Conservation (phyloP, 139 green algal genomes). For the Nannochloris sp. region DNA sequence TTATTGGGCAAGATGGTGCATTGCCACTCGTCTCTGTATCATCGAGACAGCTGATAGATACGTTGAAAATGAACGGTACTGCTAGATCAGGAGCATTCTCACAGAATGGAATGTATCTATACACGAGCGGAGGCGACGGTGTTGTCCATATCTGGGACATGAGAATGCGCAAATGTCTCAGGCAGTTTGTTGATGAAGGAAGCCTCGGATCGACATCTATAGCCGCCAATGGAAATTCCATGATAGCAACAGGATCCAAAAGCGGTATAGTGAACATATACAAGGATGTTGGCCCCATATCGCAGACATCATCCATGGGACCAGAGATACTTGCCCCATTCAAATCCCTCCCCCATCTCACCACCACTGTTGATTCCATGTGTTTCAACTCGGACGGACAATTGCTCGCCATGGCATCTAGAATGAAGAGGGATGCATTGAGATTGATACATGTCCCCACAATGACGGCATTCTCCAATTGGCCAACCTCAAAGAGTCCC, state of each 20-base stretch:
- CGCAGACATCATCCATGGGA: conserved; percentile 1
- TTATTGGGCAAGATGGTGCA: conserved; percentile 66
- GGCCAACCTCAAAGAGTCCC: conserved; percentile 73
- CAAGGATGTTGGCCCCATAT: not conserved
- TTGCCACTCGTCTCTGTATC: conserved; percentile 66
- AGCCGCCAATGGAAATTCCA: conserved; percentile 36
- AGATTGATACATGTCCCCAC: conserved; percentile 78
- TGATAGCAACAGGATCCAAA: conserved; percentile 56
- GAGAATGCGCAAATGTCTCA: conserved; percentile 68
- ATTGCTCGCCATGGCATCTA: conserved; percentile 70
- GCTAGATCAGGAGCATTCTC: conserved; percentile 58
- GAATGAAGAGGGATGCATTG: conserved; percentile 77
- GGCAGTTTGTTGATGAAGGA: conserved; percentile 61
- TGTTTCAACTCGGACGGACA: conserved; percentile 71
- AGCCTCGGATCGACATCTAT: conserved; percentile 46
- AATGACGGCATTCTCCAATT: conserved; percentile 85
- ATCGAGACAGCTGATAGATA: conserved; percentile 54
- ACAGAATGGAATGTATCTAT: conserved; percentile 50
- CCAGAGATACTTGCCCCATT: conserved; percentile 20
- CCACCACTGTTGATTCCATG: conserved; percentile 72
- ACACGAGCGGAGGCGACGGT: conserved; percentile 69
- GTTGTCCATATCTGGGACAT: conserved; percentile 88
- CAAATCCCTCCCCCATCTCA: conserved; percentile 76
- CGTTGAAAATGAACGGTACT: conserved; percentile 77
- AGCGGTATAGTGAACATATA: conserved; percentile 89